These are phyloP conservation scores for Skeletonema potamos DNA, from an alignment of 108 stramenopile genomes.

Conservation along the genomic window DNA sequence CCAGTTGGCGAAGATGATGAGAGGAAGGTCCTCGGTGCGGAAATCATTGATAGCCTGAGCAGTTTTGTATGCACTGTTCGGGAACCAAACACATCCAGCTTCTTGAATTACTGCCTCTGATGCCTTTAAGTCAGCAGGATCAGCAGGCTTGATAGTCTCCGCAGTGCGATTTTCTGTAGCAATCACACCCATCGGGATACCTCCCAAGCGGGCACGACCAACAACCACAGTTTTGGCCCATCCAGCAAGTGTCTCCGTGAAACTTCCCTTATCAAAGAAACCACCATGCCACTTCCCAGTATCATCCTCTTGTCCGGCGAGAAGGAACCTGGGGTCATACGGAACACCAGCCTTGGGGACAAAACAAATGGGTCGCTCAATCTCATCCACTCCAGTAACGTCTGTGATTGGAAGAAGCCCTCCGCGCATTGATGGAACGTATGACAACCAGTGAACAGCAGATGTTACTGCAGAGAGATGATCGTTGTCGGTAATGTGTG, in stretches of 20 bases:
- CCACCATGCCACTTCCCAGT: constrained; percentile 86
- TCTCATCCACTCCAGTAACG: constrained; percentile 88
- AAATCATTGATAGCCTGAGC: constrained; percentile 99
- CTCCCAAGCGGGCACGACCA: constrained; percentile 96
- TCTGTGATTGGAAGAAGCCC: constrained; percentile 85
- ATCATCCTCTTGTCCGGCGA: constrained; percentile 82
- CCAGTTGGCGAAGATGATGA: constrained; percentile 99
- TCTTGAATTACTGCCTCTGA: constrained; percentile 91
- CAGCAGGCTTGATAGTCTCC: constrained; percentile 94
- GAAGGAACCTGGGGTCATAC: constrained; percentile 92
- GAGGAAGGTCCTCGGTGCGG: constrained; percentile 95
- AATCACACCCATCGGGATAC: constrained; percentile 97
- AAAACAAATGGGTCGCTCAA: constrained; percentile 89
- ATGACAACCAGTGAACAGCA: constrained; percentile 94
- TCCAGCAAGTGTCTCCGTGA: constrained; percentile 93
- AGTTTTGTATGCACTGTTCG: constrained; percentile 99
- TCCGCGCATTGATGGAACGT: constrained; percentile 85
- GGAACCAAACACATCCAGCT: constrained; percentile 99
- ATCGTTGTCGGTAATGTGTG: constrained; percentile 89
- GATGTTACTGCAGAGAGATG: constrained; percentile 90
- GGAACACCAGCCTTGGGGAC: constrained; percentile 78
- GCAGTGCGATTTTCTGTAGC: constrained; percentile 95
- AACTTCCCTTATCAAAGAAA: constrained; percentile 97
- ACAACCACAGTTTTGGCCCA: constrained; percentile 99
- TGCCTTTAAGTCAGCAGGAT: constrained; percentile 95